Conservation (phyloP, 306 rosid genomes). For the Gynostemma pentaphyllum region DNA sequence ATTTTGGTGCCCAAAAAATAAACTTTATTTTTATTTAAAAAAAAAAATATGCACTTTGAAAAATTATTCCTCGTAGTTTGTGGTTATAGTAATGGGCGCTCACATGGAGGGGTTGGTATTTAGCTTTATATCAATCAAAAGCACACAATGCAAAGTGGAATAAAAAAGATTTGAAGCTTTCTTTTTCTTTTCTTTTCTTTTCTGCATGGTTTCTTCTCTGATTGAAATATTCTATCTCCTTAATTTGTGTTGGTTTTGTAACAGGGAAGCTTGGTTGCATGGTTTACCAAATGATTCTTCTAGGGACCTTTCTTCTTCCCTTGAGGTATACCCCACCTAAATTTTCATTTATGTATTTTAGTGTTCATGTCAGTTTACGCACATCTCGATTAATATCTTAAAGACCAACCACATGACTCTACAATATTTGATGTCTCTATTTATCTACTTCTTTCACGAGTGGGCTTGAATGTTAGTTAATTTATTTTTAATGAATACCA, state of each 20-base stretch:
- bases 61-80: slow-evolving; percentile 30
- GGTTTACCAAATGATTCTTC: slow-evolving; percentile 49
- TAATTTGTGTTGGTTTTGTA: slow-evolving; percentile 24
- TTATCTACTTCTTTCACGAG: no score
- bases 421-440: no score
- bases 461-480: not conserved
- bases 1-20: slow-evolving; percentile 20
- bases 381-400: no score
- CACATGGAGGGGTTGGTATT: slow-evolving; percentile 24
- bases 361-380: no score
- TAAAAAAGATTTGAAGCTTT: slow-evolving; percentile 23
- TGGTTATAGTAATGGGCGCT: slow-evolving; percentile 18
- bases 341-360: no score
- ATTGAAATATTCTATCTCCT: slow-evolving; percentile 16
- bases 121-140: slow-evolving; percentile 32
- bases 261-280: slow-evolving; percentile 74
- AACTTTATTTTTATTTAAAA: slow-evolving; percentile 13
- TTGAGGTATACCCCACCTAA: slow-evolving; percentile 40
- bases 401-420: no score
- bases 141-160: slow-evolving; percentile 28
- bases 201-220: slow-evolving; percentile 15
- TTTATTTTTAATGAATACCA: no score
- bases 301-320: slow-evolving; percentile 32
- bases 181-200: slow-evolving; percentile 14
- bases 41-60: slow-evolving; percentile 13